Conservation (phyloP, 2,329 filamentous ascomycete species). For the Paraconiothyrium sp. region DNA sequence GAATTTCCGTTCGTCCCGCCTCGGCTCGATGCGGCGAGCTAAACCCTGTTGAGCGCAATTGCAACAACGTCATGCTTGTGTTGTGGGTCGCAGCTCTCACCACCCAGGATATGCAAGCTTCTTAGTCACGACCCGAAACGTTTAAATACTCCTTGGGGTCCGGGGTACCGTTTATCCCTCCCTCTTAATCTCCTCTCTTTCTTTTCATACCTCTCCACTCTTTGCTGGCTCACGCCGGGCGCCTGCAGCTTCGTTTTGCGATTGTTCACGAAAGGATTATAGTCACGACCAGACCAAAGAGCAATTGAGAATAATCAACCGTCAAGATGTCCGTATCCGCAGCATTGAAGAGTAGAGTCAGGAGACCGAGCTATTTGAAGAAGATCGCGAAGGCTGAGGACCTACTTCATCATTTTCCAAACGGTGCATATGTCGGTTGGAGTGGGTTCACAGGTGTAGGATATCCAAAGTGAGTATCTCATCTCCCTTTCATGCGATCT, state of each 20-base stretch:
- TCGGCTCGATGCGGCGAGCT: constrained; percentile 13
- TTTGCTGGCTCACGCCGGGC: not conserved
- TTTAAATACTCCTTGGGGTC: constrained; percentile 15
- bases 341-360: constrained; percentile 77
- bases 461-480: constrained; percentile 78
- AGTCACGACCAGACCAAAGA: not conserved
- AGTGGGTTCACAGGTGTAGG: constrained; percentile 90
- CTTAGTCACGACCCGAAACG: constrained; percentile 18
- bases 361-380: constrained; percentile 78
- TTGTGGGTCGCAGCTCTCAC: constrained; percentile 17
- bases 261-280: not conserved
- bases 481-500: not conserved
- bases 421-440: constrained; percentile 90
- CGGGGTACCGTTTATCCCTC: not conserved
- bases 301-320: not conserved
- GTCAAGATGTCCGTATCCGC: constrained; percentile 68
- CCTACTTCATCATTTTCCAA: constrained; percentile 80
- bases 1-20: not conserved
- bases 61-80: constrained; percentile 21
- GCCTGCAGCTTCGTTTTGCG: constrained; percentile 2
- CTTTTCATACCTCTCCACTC: constrained; percentile 2
- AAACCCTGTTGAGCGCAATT: constrained; percentile 7
- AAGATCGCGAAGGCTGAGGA: constrained; percentile 84
- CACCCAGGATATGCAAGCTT: not conserved
- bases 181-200: constrained; percentile 2